Evolutionary conservation across 768 basidiomycete genomes (phyloP).

Genomic region (Chalciporus piperatus): DNA sequence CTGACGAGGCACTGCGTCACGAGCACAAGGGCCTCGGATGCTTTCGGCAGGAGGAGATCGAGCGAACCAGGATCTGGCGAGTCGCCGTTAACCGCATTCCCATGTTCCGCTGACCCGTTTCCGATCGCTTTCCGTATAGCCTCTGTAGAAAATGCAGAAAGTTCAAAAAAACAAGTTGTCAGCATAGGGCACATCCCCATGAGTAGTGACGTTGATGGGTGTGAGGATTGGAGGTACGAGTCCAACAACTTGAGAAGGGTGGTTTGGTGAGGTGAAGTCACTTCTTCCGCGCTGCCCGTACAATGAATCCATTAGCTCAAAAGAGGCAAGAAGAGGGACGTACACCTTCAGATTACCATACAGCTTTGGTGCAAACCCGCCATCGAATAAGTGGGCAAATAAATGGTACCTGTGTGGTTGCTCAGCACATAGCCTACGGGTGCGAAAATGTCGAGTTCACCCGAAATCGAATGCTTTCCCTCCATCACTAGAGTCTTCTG

Average conservation of each 20-base stretch:
- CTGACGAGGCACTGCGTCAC: conserved; percentile 74
- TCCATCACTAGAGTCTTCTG: conserved; percentile 59
- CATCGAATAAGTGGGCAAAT: conserved; percentile 60
- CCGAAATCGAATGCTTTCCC: conserved; percentile 75
- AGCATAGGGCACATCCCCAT: conserved; percentile 55
- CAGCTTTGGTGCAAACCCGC: conserved; percentile 53
- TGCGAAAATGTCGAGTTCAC: conserved; percentile 36
- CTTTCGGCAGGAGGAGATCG: conserved; percentile 72
- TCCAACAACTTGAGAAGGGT: conserved; percentile 87
- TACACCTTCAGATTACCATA: conserved; percentile 64
- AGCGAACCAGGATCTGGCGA: conserved; percentile 39
- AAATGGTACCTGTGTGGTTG: conserved; percentile 54
- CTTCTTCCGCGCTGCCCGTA: conserved; percentile 56
- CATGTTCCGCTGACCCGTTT: conserved; percentile 9
- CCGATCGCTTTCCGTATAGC: conserved; percentile 51
- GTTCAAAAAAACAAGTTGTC: conserved; percentile 55
- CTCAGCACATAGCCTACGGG: conserved; percentile 7
- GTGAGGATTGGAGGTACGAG: conserved; percentile 67
- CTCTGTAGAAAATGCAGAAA: conserved; percentile 55
- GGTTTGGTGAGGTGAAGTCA: conserved; percentile 81
- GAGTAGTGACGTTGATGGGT: conserved; percentile 39
- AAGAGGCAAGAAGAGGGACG: conserved; percentile 20
- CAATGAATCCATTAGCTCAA: conserved; percentile 6
- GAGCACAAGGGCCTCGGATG: conserved; percentile 77
- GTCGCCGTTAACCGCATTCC: neutral